Evolutionary conservation across 2,329 filamentous ascomycete species (phyloP).

Genomic region (Coniochaeta ligniaria): DNA sequence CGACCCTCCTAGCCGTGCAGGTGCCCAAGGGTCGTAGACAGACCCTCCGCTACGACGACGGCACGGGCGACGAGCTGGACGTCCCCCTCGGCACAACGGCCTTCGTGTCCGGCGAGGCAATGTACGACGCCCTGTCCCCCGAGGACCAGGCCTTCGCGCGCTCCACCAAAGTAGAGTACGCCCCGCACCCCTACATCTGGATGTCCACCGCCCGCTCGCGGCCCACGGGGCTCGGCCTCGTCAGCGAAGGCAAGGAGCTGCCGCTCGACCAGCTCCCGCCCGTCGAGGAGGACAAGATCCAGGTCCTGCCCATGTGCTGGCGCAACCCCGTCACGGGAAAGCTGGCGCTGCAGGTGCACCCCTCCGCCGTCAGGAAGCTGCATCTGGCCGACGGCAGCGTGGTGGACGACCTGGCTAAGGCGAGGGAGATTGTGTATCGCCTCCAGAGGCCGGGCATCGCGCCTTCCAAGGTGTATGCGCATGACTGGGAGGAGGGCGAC

Average conservation of each 20-base stretch:
- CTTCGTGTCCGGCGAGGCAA: conserved; percentile 64
- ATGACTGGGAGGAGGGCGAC: conserved; percentile 73
- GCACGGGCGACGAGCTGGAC: conserved; percentile 54
- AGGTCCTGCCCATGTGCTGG: conserved; percentile 71
- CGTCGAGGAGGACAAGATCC: conserved; percentile 59
- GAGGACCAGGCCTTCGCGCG: conserved; percentile 62
- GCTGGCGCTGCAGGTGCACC: conserved; percentile 67
- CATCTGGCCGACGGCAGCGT: conserved; percentile 60
- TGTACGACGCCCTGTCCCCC: conserved; percentile 60
- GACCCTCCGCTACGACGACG: conserved; percentile 67
- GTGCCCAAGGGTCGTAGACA: conserved; percentile 62
- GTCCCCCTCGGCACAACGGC: conserved; percentile 72
- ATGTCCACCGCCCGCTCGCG: conserved; percentile 63
- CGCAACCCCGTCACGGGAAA: conserved; percentile 64
- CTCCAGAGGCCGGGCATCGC: conserved; percentile 68
- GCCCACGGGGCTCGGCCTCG: conserved; percentile 63
- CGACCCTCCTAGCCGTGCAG: conserved; percentile 64
- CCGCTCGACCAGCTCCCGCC: conserved; percentile 51
- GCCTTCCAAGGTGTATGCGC: conserved; percentile 60
- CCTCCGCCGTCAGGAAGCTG: conserved; percentile 62
- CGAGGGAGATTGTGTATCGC: conserved; percentile 60
- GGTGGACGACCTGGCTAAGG: conserved; percentile 59
- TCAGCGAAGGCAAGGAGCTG: conserved; percentile 60
- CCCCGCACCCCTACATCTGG: conserved; percentile 76
- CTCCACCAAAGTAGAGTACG: conserved; percentile 64